These are phyloP conservation scores for Leccinum incarnatum DNA, from an alignment of 768 basidiomycete genomes.

Conservation along the genomic window DNA sequence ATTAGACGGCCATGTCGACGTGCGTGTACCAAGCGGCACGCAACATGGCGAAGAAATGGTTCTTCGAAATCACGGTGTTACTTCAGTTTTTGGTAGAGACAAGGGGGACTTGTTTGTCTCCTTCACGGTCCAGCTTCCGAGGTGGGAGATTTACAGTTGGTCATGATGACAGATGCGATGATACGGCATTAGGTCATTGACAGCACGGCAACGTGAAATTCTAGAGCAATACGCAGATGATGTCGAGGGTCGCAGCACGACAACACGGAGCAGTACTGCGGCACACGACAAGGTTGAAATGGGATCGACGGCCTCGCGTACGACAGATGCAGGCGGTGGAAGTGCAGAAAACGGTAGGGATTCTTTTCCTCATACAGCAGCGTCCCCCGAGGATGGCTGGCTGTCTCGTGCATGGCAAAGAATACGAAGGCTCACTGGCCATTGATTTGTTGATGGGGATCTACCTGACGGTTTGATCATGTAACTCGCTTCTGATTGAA, in stretches of 20 bases:
- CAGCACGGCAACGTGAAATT: slow-evolving; percentile 80
- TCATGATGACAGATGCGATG: slow-evolving; percentile 8
- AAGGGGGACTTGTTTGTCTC: slow-evolving; percentile 87
- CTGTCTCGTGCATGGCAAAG: slow-evolving; percentile 65
- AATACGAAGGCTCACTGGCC: slow-evolving; percentile 66
- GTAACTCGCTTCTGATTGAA: slow-evolving; percentile 31
- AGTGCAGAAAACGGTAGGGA: slow-evolving; percentile 64
- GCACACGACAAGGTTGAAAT: slow-evolving; percentile 18
- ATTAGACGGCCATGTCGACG: slow-evolving; percentile 92
- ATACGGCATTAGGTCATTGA: slow-evolving; percentile 60
- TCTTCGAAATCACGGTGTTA: slow-evolving; percentile 81
- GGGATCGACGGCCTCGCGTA: slow-evolving; percentile 16
- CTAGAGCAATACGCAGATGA: slow-evolving; percentile 91
- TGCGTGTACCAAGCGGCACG: slow-evolving; percentile 87
- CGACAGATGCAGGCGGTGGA: slow-evolving; percentile 23
- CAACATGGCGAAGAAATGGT: slow-evolving; percentile 98
- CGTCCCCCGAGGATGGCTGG: slow-evolving; percentile 59
- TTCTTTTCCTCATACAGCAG: slow-evolving; percentile 58
- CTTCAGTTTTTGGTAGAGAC: slow-evolving; percentile 53
- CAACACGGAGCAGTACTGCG: slow-evolving; percentile 9
- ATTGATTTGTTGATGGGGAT: slow-evolving; percentile 60
- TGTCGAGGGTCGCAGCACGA: slow-evolving; percentile 63
- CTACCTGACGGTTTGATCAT: slow-evolving; percentile 27
- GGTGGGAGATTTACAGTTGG: slow-evolving; percentile 50
- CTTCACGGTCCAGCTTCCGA: slow-evolving; percentile 85